phyloP scores from a whole-genome alignment of 768 basidiomycete genomes.

The Mycena crocata region DNA sequence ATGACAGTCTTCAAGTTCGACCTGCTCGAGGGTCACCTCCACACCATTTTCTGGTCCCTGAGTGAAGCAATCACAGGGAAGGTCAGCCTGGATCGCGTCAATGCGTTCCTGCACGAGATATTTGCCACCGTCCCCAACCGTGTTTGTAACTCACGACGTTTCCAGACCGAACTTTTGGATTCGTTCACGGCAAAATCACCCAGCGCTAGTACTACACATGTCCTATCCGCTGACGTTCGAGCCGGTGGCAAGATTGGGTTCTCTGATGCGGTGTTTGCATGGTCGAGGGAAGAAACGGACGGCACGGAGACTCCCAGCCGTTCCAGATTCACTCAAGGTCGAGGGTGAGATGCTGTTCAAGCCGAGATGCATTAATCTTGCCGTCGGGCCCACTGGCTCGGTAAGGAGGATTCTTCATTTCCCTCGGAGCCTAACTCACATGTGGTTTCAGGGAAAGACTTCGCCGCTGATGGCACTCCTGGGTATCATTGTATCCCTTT shows the following conservation, averaged over 20 bases:
- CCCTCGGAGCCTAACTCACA: background rate
- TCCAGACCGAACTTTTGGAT: constrained; percentile 63
- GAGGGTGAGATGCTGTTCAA: constrained; percentile 57
- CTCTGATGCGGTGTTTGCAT: constrained; percentile 27
- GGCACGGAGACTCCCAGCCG: constrained; percentile 32
- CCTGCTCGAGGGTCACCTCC: constrained; percentile 64
- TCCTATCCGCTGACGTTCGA: background rate
- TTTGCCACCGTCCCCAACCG: background rate
- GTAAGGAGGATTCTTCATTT: background rate
- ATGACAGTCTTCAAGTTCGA: constrained; percentile 76
- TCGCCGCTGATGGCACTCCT: constrained; percentile 73
- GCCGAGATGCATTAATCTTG: constrained; percentile 53
- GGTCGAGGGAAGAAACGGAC: constrained; percentile 31
- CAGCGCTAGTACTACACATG: background rate
- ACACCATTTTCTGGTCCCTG: constrained; percentile 47
- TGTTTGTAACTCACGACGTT: background rate
- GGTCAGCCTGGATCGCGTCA: constrained; percentile 71
- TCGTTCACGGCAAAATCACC: constrained; percentile 45
- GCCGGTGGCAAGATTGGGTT: constrained; percentile 22
- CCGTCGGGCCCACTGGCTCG: constrained; percentile 52
- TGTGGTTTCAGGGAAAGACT: constrained; percentile 42
- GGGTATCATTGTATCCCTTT: constrained; percentile 33
- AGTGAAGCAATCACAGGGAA: constrained; percentile 53
- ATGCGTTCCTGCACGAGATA: constrained; percentile 54
- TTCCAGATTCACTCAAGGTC: constrained; percentile 54